phyloP scores from a whole-genome alignment of 192 early-diverging fungal species.

The Diversispora epigaea region DNA sequence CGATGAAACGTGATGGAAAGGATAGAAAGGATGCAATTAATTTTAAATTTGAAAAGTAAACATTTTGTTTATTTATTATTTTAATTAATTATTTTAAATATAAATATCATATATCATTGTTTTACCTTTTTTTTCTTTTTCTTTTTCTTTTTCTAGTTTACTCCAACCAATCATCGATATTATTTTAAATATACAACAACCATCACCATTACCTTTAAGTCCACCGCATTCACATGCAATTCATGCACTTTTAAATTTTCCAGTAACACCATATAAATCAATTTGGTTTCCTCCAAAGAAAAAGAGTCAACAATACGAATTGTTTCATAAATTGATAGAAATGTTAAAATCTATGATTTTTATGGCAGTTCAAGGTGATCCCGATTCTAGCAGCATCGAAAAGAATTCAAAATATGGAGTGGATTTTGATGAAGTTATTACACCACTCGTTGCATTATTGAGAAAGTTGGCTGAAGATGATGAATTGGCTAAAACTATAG shows the following conservation, averaged over 20 bases:
- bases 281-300: constrained; percentile 37
- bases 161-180: constrained; percentile 49
- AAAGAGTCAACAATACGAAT: constrained; percentile 31
- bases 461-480: constrained; percentile 59
- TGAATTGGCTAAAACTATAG: constrained; percentile 36
- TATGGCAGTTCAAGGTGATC: constrained; percentile 41
- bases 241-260: constrained; percentile 68
- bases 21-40: constrained; percentile 6
- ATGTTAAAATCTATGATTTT: constrained; percentile 37
- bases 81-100: neutral
- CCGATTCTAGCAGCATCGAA: constrained; percentile 42
- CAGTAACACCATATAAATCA: constrained; percentile 37
- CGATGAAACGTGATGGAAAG: constrained; percentile 34
- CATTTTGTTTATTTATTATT: neutral
- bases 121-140: neutral
- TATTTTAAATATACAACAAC: constrained; percentile 39
- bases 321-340: constrained; percentile 38
- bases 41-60: constrained; percentile 41
- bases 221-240: constrained; percentile 77
- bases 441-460: constrained; percentile 67
- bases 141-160: constrained; percentile 28
- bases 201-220: constrained; percentile 53
- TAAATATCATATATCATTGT: neutral
- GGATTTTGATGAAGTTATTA: constrained; percentile 62
- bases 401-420: constrained; percentile 36